Evolutionary conservation across 345 rosid genomes (phyloP), one percentile per base, ranked within the genome.

Genomic region (Hypericum perforatum): DNA sequence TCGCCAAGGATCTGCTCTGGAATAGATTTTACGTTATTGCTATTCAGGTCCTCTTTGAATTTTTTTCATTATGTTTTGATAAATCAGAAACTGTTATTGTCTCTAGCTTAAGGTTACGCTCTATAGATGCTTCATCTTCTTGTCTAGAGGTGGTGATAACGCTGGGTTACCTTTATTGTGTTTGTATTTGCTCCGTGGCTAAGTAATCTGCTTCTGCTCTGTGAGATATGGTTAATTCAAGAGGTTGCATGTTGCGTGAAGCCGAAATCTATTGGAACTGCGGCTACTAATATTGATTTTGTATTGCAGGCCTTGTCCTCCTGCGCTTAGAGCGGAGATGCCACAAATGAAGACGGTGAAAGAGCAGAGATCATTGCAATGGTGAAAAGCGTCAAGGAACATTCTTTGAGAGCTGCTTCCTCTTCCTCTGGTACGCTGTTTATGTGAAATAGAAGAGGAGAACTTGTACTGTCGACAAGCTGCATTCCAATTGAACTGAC

Each of bases 21-120:
- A 61, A 59, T 56, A 84, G 90, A 42, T 88, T 79, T 70, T 66
- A 63, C 50, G 60, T 72, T 2, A 64, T 82, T 65, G 82, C 94
- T 45, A 66, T 10, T 51, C 80, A 70, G 86, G 96, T 82, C 16
- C 55, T 9, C 37, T 47, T 41, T 16, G n/a, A n/a, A 39, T 12
- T n/a, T 9, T 36, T 7, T 15, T 13, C 46, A 4, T 22, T 22
- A 1, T n/a, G n/a, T n/a, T n/a, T n/a, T n/a, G 32, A 4, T 22
- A 22, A 22, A 22, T 1, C 32, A 22, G 4, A 4, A 22, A 22
- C 32, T 22, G 32, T 22, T 1, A 22, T 22, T 22, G 32, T 4
- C 32, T 4, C 32, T 22, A 22, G 32, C 32, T 22, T 22, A 22
- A 4, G 32, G 4, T 22, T 22, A 22, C 4, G 32, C 4, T 22